Conservation (phyloP, 768 basidiomycete genomes). For the Russula vinacea region DNA sequence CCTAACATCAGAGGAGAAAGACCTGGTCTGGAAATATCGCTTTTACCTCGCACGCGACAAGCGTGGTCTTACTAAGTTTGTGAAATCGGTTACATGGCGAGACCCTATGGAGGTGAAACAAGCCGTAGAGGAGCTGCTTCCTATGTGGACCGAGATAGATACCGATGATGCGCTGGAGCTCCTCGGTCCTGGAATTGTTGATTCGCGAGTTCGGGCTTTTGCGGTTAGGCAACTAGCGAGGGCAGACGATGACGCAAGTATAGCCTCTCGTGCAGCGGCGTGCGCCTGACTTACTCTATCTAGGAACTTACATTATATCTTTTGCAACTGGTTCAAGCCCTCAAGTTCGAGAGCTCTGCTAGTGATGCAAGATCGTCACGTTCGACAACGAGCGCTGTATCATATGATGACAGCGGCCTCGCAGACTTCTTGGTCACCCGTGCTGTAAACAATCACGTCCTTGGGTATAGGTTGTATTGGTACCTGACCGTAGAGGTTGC, state of each 20-base stretch:
- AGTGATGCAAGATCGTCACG: conserved; percentile 75
- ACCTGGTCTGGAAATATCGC: conserved; percentile 98
- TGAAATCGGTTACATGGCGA: conserved; percentile 96
- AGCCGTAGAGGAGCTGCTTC: conserved; percentile 92
- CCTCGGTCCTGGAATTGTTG: conserved; percentile 84
- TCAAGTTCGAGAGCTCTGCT: conserved; percentile 89
- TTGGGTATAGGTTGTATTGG: conserved; percentile 95
- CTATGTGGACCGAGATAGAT: conserved; percentile 96
- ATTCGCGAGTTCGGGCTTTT: conserved; percentile 89
- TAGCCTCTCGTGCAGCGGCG: conserved; percentile 1
- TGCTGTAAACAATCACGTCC: conserved; percentile 74
- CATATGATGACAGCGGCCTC: conserved; percentile 88
- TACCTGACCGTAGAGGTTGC: conserved; percentile 97
- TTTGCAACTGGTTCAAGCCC: conserved; percentile 93
- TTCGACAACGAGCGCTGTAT: conserved; percentile 67
- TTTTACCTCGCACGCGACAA: conserved; percentile 93
- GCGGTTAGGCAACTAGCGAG: conserved; percentile 87
- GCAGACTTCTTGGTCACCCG: conserved; percentile 88
- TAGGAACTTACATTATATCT: conserved; percentile 92
- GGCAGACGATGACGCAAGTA: conserved; percentile 88
- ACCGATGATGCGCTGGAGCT: conserved; percentile 95
- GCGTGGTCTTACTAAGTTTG: conserved; percentile 93
- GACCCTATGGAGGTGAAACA: conserved; percentile 96
- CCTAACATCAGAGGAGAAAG: conserved; percentile 89
- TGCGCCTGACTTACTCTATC: not conserved